phyloP scores from a whole-genome alignment of 2,329 filamentous ascomycete genomes.

The Cercospora brassicicola region DNA sequence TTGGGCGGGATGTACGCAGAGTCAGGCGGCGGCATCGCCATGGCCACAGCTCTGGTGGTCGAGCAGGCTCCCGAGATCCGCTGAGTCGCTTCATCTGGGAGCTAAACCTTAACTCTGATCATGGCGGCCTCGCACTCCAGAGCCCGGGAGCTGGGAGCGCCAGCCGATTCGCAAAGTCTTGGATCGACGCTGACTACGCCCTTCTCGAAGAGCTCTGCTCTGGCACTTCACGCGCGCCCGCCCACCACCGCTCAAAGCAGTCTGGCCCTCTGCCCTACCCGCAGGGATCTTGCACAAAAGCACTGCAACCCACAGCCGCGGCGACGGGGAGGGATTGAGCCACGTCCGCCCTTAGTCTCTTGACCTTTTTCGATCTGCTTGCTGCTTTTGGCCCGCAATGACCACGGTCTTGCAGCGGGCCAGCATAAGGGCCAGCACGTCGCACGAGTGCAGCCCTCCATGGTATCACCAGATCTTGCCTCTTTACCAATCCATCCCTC shows the following conservation, averaged over 20 bases:
- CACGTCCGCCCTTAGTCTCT: slow-evolving; percentile 43
- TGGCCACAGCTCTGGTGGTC: not conserved
- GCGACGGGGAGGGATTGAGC: slow-evolving; percentile 42
- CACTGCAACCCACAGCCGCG: slow-evolving; percentile 47
- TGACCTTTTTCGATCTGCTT: slow-evolving; percentile 38
- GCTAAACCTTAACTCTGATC: slow-evolving; percentile 31
- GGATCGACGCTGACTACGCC: slow-evolving; percentile 27
- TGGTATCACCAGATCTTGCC: slow-evolving; percentile 40
- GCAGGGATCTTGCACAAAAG: slow-evolving; percentile 43
- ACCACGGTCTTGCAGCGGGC: slow-evolving; percentile 32
- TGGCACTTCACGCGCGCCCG: slow-evolving; percentile 11
- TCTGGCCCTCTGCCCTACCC: slow-evolving; percentile 31
- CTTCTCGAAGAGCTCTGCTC: slow-evolving; percentile 24
- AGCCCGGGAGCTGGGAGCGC: slow-evolving; percentile 32
- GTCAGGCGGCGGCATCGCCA: not conserved
- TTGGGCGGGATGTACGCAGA: not conserved
- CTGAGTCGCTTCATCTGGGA: slow-evolving; percentile 12
- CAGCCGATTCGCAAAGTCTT: slow-evolving; percentile 35
- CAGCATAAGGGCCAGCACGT: slow-evolving; percentile 34
- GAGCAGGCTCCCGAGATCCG: not conserved
- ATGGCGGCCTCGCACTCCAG: slow-evolving; percentile 31
- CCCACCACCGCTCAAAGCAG: slow-evolving; percentile 32
- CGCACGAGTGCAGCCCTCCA: slow-evolving; percentile 36
- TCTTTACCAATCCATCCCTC: slow-evolving; percentile 36
- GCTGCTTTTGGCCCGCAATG: slow-evolving; percentile 35